Base-by-base conservation (phyloP, 2,329 filamentous ascomycete species). In the Pleomassaria siparia region DNA sequence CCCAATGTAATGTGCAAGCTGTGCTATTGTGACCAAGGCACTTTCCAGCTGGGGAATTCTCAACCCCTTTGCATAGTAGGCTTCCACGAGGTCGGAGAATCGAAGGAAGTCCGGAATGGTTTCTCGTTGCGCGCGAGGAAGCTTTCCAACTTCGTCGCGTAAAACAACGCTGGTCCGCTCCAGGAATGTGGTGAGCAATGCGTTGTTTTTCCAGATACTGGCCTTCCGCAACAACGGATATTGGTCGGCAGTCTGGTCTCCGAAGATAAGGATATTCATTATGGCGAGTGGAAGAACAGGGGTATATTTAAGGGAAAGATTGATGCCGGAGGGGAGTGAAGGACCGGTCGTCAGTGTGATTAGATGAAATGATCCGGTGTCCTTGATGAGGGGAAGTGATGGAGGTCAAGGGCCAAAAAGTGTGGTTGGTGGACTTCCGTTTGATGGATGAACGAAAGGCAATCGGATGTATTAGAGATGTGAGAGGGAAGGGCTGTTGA, bases 201-300 rank as follows among this genome's bases (percentile, higher is more conserved):
- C 80, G 63, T 79, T 79, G 62, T 76, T 74, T 57, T 73, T 77
- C 60, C 74, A 72, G 42, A 74, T 69, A 47, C 70, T 68, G 24
- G 75, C 69, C 59, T 76, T 76, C 56, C 74, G 71, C 51, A 88
- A 72, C 55, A 86, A 82, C 56, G 74, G 74, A 64, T 86, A 81
- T 59, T 84, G 84, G 67, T 86, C 83, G 59, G 83, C 77, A 50
- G 85, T 87, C 72, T 88, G 85, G 64, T 88, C 85, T 73, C 85
- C 85, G 65, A 88, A 87, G 53, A 88, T 80, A 67, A 86, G 79
- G 49, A 75, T 63, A 62, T 78, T 77, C 64, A 74, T 74, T 54
- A 46, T 71, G 59, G 51, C 44, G 46, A 50, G 49, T 25, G 39
- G 36, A 20, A 8, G 43, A 47, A 44, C 49, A 47, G 49, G 56